Conservation (phyloP, 1,284 basidiomycete genomes). For the Melanopsichium pennsylvanicum region DNA sequence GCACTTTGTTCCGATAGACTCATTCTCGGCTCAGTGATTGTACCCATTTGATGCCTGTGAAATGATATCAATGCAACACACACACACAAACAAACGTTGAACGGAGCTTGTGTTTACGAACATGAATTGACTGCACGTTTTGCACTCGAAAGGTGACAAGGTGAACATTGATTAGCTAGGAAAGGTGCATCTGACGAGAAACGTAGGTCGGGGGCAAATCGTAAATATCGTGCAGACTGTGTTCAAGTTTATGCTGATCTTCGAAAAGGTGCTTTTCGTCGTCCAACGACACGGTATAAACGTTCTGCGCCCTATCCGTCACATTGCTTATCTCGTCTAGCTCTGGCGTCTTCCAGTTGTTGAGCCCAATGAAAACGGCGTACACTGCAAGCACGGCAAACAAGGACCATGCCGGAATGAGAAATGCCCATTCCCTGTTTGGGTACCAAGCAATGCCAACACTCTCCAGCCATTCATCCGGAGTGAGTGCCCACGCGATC, state of each 20-base stretch:
- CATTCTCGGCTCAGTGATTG: neutral
- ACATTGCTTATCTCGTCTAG: conserved; percentile 36
- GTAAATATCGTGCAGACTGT: conserved; percentile 38
- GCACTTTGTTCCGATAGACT: conserved; percentile 28
- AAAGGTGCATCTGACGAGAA: conserved; percentile 29
- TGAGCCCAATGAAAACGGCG: conserved; percentile 45
- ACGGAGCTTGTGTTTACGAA: too few relatives aligned
- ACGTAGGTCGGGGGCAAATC: conserved; percentile 49
- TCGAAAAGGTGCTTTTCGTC: conserved; percentile 20
- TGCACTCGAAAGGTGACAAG: too few relatives aligned
- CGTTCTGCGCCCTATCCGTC: conserved; percentile 30
- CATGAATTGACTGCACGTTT: too few relatives aligned
- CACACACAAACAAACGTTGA: too few relatives aligned
- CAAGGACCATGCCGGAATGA: conserved; percentile 52
- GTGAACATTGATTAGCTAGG: too few relatives aligned
- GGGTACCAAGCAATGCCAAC: conserved; percentile 57
- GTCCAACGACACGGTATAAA: conserved; percentile 7
- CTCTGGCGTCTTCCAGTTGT: conserved; percentile 37
- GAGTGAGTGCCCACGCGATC: conserved; percentile 47
- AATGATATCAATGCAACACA: conserved; percentile 1
- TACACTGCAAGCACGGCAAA: conserved; percentile 48
- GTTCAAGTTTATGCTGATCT: neutral
- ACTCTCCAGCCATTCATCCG: conserved; percentile 32
- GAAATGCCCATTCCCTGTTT: conserved; percentile 55
- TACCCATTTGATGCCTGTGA: too few relatives aligned